Evolutionary conservation across 2,329 filamentous ascomycete genomes (phyloP), one percentile per base, ranked within the genome.

Genomic region (Fusarium lateritium): DNA sequence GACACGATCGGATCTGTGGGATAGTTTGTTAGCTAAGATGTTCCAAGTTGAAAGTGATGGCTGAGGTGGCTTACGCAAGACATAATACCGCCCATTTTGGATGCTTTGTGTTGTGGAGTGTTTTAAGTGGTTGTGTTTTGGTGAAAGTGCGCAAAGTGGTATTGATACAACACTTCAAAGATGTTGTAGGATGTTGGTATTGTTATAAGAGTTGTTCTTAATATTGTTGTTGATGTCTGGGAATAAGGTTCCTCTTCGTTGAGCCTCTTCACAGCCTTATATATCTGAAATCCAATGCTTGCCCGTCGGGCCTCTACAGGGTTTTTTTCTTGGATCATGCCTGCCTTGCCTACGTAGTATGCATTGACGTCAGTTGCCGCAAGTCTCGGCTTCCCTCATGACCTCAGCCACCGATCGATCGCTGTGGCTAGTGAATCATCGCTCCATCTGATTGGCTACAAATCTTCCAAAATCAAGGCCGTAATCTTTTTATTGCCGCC

Each of bases 21-120:
- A 33, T 24, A 11, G 17, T 19, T 26, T 7, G 69, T 77, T 69
- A 74, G 68, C n/a, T 6, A n/a, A 9, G n/a, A 24, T 24, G 17
- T 19, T 21, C 21, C 14, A 39, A 33, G 24, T 8, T 14, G 24
- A 22, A 13, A 9, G n/a, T 19, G 9, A 40, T 46, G 43, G 24
- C n/a, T 56, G 14, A 38, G 54, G 24, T 19, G 52, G 87, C 92
- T 76, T 92, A 95, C 92, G 78, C 92, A 94, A 79, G 92, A 94
- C 72, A 94, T 85, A 76, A 96, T 90, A 80, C 91, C 92, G 83
- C 93, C 93, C 93, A 96, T 95, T 64, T 38, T 81, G 65, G 62
- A 67, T 63, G 63, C 58, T 51, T 71, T 61, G 54, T 65, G 44
- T 63, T 52, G 52, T 59, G 53, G 51, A 59, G 58, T 70, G 36